Base-by-base conservation (phyloP, 371 early-diverging fungal genomes). In the Mycotypha africana region DNA sequence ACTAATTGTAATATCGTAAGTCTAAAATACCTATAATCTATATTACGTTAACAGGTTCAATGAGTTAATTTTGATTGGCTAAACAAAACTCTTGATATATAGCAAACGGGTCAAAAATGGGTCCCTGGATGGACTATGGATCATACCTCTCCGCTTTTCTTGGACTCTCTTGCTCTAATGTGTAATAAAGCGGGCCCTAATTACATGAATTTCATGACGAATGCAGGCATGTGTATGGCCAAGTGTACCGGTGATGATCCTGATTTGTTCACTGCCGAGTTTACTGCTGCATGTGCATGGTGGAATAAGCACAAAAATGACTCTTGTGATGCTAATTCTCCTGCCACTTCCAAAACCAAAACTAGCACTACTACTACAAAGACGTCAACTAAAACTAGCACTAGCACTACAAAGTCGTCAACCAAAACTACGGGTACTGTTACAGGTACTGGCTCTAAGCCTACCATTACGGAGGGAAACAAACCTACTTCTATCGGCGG, bases 191-290 rank as follows among this genome's bases (percentile, higher is more conserved):
- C 44, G 2, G 42, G 52, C 9, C 9, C 44, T 30, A 55, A 58
- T 20, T 58, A 58, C 22, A 32, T 11, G 0, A 28, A 51, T 7
- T 65, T 61, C 48, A 61, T 61, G 62, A 65, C 53, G 22, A 45
- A 51, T n/a, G 62, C 56, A 15, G 62, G 66, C 15, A 58, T 56
- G 24, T 65, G 66, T 43, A 56, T 58, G 56, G 47, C 41, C 17
- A 45, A 36, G 1, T 65, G 66, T 24, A 51, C 56, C 15, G 30
- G 30, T 8, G 11, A 21, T 4, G 28, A 41, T 16, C 48, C 39
- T 32, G 48, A 48, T 9, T 24, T 48, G 33, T 48, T 48, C 41
- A 25, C 26, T 21, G 5, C 8, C 1, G 50, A 62, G 35, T 62
- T 49, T 37, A n/a, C 49, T n/a, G 48, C 34, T 37, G 50, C 53